Evolutionary conservation across 2,329 filamentous ascomycete species (phyloP), one percentile per base, ranked within the genome.

Genomic region (Lecanicillium sp.): DNA sequence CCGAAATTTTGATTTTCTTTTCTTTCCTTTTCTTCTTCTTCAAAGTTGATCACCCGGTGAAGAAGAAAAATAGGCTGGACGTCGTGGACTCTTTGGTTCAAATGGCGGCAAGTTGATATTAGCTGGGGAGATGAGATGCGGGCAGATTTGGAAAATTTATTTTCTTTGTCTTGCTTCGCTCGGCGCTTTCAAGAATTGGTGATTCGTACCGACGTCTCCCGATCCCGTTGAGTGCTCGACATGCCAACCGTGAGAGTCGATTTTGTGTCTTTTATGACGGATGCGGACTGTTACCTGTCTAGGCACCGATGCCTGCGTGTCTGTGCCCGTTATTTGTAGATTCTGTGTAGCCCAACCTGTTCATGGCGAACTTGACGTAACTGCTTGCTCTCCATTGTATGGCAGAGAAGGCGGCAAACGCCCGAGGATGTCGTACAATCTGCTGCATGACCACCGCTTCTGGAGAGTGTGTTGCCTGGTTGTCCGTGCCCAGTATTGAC

Each of bases 111-210:
- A 66, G 65, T 74, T 77, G 78, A 74, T 69, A 72, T 68, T 64
- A 65, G 54, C 68, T 65, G 72, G 74, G 74, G 58, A 78, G 69
- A 79, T 58, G 44, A 57, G 68, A 69, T 60, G 55, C 52, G 53
- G 53, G 54, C n/a, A 49, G 22, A 28, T 33, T n/a, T 19, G n/a
- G 11, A 14, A 14, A 22, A 35, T 12, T 22, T 19, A 20, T 17
- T 35, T 19, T 20, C 13, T 6, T 35, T 14, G 22, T 22, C 47
- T 35, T 52, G 48, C 50, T 50, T 52, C 55, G 61, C 54, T 54
- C 68, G 74, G 69, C 65, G 72, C 72, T 77, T 76, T 60, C 62
- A 77, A 78, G 74, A 78, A 79, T 77, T 77, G 72, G 68, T 62
- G 69, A 73, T 64, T 73, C 69, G 68, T 64, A 58, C 54, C 50